Evolutionary conservation across 2,329 filamentous ascomycete species (phyloP).

Genomic region (Pseudogymnoascus verrucosus): DNA sequence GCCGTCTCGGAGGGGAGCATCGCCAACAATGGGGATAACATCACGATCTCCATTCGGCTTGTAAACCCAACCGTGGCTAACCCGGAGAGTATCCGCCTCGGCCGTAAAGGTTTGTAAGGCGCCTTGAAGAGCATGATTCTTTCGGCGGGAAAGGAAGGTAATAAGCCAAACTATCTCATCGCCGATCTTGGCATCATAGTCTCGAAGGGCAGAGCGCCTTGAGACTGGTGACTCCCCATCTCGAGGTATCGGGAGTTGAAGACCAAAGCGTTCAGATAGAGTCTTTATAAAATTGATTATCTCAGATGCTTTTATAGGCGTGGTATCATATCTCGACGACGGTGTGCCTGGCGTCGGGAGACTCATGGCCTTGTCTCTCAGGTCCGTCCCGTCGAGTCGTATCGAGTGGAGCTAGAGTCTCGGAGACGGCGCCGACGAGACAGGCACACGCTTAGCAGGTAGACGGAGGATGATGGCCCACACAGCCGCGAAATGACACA

Average conservation of each 20-base stretch:
- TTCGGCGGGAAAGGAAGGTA: not conserved
- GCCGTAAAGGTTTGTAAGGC: not conserved
- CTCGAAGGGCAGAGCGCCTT: not conserved
- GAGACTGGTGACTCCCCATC: not conserved
- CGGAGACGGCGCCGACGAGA: not conserved
- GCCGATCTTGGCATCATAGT: not conserved
- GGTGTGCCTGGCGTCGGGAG: not conserved
- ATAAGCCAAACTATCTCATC: constrained; percentile 1
- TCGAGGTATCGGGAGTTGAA: not conserved
- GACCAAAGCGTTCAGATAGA: not conserved
- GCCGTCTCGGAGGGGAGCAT: not conserved
- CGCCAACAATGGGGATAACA: constrained; percentile 11
- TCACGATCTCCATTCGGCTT: constrained; percentile 14
- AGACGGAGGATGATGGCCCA: not conserved
- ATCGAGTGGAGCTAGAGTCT: not conserved
- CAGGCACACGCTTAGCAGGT: not conserved
- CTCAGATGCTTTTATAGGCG: not conserved
- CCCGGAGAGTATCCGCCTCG: not conserved
- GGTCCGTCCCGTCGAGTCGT: not conserved
- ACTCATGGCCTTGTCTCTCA: constrained; percentile 5
- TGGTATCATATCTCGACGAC: not conserved
- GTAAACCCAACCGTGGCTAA: constrained; percentile 10
- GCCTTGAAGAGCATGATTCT: not conserved
- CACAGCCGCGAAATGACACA: not conserved
- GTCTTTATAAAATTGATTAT: not conserved